Conservation (phyloP, 2,329 filamentous ascomycete species). For the Pestalotiopsis fici region DNA sequence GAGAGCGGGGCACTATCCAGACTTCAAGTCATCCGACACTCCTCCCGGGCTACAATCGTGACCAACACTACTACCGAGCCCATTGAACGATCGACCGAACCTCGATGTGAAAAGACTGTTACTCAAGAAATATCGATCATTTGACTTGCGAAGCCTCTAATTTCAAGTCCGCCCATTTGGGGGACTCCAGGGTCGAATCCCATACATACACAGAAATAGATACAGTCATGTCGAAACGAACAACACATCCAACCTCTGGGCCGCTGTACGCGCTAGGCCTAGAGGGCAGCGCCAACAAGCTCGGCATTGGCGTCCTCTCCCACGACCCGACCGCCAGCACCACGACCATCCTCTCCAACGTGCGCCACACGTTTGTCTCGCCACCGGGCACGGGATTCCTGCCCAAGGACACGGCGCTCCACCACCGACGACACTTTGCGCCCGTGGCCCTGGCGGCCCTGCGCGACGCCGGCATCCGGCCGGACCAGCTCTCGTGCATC, state of each 20-base stretch:
- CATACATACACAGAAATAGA: background rate
- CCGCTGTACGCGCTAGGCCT: constrained; percentile 59
- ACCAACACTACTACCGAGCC: background rate
- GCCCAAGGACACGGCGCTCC: constrained; percentile 91
- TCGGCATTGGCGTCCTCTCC: constrained; percentile 88
- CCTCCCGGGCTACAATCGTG: background rate
- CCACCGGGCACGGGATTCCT: constrained; percentile 93
- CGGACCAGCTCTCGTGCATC: constrained; percentile 79
- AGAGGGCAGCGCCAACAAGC: constrained; percentile 97
- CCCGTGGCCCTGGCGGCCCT: constrained; percentile 79
- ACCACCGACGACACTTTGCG: constrained; percentile 87
- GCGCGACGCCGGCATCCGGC: constrained; percentile 61
- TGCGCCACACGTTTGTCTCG: constrained; percentile 90
- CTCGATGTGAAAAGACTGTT: background rate
- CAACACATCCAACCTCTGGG: constrained; percentile 24
- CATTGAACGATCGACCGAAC: background rate
- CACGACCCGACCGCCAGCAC: constrained; percentile 62
- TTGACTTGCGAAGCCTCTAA: too few species aligned
- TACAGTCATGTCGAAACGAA: background rate
- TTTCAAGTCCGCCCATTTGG: too few species aligned
- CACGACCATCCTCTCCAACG: constrained; percentile 81
- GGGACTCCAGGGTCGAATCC: background rate
- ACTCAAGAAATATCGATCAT: background rate
- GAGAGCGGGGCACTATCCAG: background rate
- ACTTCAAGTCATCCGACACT: background rate